Evolutionary conservation across 164 flowering plant species (phyloP).

Genomic region (Liriodendron chinense): DNA sequence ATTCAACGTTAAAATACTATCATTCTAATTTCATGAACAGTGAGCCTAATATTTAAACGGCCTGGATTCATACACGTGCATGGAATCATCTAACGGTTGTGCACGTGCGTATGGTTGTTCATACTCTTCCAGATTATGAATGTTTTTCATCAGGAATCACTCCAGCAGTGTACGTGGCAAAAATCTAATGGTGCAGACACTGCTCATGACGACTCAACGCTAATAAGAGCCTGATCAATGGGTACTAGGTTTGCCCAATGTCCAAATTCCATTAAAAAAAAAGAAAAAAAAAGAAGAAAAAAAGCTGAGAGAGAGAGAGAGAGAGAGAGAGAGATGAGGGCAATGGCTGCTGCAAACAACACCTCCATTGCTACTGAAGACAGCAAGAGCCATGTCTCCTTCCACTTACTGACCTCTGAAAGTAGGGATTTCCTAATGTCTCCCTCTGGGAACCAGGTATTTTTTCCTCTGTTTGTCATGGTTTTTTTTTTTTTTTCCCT

Average conservation of each 20-base stretch:
- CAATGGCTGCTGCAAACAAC: background rate
- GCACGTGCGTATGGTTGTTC: too few species aligned
- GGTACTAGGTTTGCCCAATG: background rate
- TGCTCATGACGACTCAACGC: background rate
- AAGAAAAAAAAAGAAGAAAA: too few species aligned
- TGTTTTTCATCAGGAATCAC: background rate
- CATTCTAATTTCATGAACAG: too few species aligned
- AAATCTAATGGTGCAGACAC: background rate
- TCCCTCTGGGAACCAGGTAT: slow-evolving; percentile 27
- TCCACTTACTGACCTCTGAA: slow-evolving; percentile 12
- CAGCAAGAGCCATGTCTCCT: slow-evolving; percentile 1
- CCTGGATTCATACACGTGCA: too few species aligned
- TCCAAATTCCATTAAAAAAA: too few species aligned
- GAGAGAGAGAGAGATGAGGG: background rate
- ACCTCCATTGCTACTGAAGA: background rate
- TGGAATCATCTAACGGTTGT: too few species aligned
- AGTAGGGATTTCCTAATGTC: slow-evolving; percentile 23
- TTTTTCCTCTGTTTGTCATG: background rate
- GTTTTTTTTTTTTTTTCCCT: background rate
- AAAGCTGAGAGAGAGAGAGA: background rate
- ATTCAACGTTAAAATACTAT: too few species aligned
- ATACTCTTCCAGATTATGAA: too few species aligned
- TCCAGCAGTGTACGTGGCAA: background rate
- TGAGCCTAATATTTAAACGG: too few species aligned
- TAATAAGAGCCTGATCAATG: background rate